Percentiles rank a stretch among this genome's conserved stretches.
Evolutionary conservation across 2,329 filamentous ascomycete species (phyloP).

Genomic region (Fusarium begoniae): DNA sequence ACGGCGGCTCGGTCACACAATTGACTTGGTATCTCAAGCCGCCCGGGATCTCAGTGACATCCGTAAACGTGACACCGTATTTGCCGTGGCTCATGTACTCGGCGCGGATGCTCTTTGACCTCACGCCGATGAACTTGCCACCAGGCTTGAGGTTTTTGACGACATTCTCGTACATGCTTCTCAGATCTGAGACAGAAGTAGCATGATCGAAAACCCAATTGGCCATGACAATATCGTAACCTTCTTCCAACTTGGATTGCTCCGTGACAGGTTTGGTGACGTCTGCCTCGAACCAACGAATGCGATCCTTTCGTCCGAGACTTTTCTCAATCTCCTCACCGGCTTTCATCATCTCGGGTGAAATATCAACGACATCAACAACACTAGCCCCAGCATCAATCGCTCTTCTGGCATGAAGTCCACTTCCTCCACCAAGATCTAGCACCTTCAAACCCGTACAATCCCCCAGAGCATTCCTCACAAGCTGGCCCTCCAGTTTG

Average conservation of each 20-base stretch:
- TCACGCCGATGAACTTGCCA: not conserved
- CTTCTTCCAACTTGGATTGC: not conserved
- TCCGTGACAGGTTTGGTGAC: not conserved
- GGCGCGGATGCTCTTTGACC: not conserved
- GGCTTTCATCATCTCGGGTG: not conserved
- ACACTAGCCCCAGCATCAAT: not conserved
- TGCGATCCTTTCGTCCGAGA: not conserved
- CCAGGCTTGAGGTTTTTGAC: not conserved
- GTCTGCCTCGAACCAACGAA: not conserved
- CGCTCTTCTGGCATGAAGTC: not conserved
- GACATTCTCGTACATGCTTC: not conserved
- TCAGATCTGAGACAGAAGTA: not conserved
- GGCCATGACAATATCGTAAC: not conserved
- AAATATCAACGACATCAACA: not conserved
- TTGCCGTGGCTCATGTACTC: not conserved
- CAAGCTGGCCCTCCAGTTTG: not conserved
- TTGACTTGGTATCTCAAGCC: not conserved
- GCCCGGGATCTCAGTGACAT: not conserved
- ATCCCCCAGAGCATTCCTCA: not conserved
- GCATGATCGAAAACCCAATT: slow-evolving; percentile 1
- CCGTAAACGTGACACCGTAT: not conserved
- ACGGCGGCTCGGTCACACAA: not conserved
- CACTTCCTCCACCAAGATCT: not conserved
- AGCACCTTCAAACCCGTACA: not conserved
- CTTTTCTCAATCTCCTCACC: not conserved